Conservation (phyloP, 108 stramenopile genomes). For the Cyclotella kingstonii region DNA sequence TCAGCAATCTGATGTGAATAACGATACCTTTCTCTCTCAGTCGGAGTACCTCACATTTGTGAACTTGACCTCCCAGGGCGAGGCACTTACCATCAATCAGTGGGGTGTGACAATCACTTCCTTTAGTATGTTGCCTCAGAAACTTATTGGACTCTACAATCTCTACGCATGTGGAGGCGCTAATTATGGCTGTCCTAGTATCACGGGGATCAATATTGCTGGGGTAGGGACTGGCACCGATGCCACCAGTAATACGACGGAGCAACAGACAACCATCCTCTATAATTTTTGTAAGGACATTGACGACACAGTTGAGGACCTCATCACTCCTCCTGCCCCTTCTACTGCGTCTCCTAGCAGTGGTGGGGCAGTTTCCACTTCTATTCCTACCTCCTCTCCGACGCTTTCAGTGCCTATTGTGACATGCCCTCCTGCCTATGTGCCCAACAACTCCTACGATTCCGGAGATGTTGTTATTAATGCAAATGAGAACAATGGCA, state of each 20-base stretch:
- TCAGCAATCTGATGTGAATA: constrained; percentile 9
- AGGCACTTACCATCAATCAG: not conserved
- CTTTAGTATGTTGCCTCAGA: constrained; percentile 17
- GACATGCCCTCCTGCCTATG: constrained; percentile 10
- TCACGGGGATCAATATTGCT: constrained; percentile 33
- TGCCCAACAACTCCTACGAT: constrained; percentile 15
- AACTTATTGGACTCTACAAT: constrained; percentile 28
- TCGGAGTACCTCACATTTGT: constrained; percentile 31
- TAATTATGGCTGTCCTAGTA: constrained; percentile 23
- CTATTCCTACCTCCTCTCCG: not conserved
- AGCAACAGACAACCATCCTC: constrained; percentile 5
- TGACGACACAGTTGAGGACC: not conserved
- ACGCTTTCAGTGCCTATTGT: not conserved
- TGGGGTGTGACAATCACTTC: constrained; percentile 18
- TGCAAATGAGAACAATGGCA: not conserved
- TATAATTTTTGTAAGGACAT: constrained; percentile 16
- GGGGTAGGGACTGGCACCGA: no score
- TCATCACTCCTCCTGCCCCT: not conserved
- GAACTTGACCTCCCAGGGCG: constrained; percentile 4
- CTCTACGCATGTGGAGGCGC: constrained; percentile 36
- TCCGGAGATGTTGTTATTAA: constrained; percentile 19
- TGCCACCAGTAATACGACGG: not conserved
- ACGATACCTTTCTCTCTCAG: constrained; percentile 18
- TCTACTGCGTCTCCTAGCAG: not conserved
- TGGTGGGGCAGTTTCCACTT: not conserved